Conservation (phyloP, 768 basidiomycete genomes). For the Candolleomyces aberdarensis region DNA sequence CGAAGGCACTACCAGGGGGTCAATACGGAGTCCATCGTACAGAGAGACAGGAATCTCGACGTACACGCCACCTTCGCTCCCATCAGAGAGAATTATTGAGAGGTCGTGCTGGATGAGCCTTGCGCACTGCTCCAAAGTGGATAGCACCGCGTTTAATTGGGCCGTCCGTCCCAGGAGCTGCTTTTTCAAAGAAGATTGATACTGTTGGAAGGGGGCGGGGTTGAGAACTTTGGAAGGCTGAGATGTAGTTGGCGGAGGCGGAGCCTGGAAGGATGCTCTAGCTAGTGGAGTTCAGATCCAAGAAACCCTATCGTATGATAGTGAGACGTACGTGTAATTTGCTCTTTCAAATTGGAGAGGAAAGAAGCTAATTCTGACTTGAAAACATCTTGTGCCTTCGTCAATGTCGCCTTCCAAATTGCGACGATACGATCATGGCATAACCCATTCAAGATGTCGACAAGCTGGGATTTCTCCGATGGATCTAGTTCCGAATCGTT, state of each 20-base stretch:
- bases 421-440: slow-evolving; percentile 50
- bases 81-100: slow-evolving; percentile 36
- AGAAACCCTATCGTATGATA: neutral
- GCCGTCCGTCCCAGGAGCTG: slow-evolving; percentile 67
- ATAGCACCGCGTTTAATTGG: slow-evolving; percentile 55
- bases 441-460: slow-evolving; percentile 47
- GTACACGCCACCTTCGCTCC: slow-evolving; percentile 43
- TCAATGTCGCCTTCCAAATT: slow-evolving; percentile 58
- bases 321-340: neutral
- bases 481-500: slow-evolving; percentile 40
- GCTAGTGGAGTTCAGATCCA: slow-evolving; percentile 1
- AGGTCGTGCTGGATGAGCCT: slow-evolving; percentile 59
- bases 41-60: slow-evolving; percentile 12
- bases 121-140: slow-evolving; percentile 58
- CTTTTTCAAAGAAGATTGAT: slow-evolving; percentile 55
- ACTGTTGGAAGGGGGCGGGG: slow-evolving; percentile 55
- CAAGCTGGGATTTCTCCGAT: slow-evolving; percentile 44
- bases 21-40: neutral
- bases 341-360: neutral
- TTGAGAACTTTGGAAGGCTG: slow-evolving; percentile 5
- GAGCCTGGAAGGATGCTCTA: slow-evolving; percentile 15
- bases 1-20: slow-evolving; percentile 32
- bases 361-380: slow-evolving; percentile 29
- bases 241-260: neutral
- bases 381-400: slow-evolving; percentile 44